Evolutionary conservation across 371 early-diverging fungal species (phyloP).

Genomic region (Umbelopsis sp.): DNA sequence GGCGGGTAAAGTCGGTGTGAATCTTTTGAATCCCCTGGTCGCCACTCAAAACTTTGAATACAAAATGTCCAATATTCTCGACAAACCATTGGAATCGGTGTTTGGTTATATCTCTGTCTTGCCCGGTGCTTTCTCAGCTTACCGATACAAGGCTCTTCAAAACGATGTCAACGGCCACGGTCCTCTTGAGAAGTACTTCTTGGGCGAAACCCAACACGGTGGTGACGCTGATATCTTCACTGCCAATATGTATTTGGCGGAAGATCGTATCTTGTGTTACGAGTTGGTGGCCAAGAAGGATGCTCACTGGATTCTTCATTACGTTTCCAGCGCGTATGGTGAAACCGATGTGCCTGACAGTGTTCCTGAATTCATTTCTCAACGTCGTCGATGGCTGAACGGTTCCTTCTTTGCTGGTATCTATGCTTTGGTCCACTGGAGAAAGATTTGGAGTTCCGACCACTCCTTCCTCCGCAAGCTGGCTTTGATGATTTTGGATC

Average conservation of each 20-base stretch:
- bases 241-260: conserved; percentile 80
- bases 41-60: conserved; percentile 95
- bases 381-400: conserved; percentile 87
- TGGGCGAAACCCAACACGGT: conserved; percentile 79
- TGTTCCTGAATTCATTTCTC: conserved; percentile 79
- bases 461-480: conserved; percentile 64
- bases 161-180: conserved; percentile 56
- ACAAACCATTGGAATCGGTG: conserved; percentile 88
- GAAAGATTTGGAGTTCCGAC: conserved; percentile 59
- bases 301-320: conserved; percentile 66
- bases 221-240: conserved; percentile 66
- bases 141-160: conserved; percentile 79
- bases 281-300: conserved; percentile 78
- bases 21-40: conserved; percentile 80
- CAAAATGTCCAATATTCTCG: conserved; percentile 91
- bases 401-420: conserved; percentile 74
- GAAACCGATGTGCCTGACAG: conserved; percentile 83
- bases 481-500: conserved; percentile 62
- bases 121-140: conserved; percentile 92
- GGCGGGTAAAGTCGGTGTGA: conserved; percentile 66
- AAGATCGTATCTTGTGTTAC: conserved; percentile 89
- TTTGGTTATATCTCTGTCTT: conserved; percentile 90
- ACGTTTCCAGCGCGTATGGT: conserved; percentile 66
- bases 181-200: conserved; percentile 81
- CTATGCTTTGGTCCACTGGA: conserved; percentile 56